Conservation (phyloP, 345 rosid species). For the Anacardium occidentale region DNA sequence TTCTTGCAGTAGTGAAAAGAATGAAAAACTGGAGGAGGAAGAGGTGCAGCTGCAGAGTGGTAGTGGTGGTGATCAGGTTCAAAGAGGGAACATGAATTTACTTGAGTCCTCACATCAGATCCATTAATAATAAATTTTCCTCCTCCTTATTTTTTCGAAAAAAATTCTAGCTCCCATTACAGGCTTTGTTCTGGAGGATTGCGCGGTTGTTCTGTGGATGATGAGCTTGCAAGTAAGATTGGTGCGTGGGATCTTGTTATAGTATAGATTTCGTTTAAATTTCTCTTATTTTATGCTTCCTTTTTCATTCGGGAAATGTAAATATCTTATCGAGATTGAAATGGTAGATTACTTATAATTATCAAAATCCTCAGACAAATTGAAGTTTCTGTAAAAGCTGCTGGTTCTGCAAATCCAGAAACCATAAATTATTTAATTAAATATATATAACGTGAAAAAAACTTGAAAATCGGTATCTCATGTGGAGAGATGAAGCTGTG, state of each 20-base stretch:
- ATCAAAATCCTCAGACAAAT: background rate
- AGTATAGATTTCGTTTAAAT: no score
- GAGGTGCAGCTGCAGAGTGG: conserved; percentile 14
- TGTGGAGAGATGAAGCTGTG: no score
- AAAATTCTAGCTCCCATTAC: conserved; percentile 7
- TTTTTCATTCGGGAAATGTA: conserved; percentile 38
- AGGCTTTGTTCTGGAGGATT: conserved; percentile 9
- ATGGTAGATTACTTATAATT: conserved; percentile 11
- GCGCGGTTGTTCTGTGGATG: conserved; percentile 20
- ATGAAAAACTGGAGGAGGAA: conserved; percentile 30
- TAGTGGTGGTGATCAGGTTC: conserved; percentile 22
- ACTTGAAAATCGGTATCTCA: no score
- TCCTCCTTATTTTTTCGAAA: no score
- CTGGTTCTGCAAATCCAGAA: background rate
- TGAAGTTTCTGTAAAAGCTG: no score
- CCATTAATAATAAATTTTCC: background rate
- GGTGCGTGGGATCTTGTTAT: background rate
- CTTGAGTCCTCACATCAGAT: conserved; percentile 18
- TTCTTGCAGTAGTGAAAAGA: conserved; percentile 15
- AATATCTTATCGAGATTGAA: conserved; percentile 34
- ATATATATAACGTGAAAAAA: no score
- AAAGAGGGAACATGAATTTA: conserved; percentile 14
- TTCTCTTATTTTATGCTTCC: background rate
- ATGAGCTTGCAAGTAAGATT: conserved; percentile 8
- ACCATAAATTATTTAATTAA: background rate